Evolutionary conservation across 768 basidiomycete genomes (phyloP), one percentile per base, ranked within the genome.

Genomic region (Polyporus arcularius): DNA sequence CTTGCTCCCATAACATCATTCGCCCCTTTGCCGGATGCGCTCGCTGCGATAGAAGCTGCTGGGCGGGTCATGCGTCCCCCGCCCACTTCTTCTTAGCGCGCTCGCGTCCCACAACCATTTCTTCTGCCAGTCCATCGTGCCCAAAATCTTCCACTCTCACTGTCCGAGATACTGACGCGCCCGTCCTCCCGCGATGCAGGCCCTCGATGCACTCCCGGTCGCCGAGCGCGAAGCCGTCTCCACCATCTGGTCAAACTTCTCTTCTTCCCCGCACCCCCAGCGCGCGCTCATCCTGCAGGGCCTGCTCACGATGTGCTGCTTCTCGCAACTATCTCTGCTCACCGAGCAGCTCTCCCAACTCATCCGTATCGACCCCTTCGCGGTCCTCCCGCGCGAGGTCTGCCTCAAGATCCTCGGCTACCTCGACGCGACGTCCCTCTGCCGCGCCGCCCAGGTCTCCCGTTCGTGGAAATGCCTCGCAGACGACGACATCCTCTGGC

Each of bases 291-390:
- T 98, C 71, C 89, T 99, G 51, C 93, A 92, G 68, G 97, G 97
- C 42, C 84, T 99, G 60, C 86, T 99, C 66, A 98, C 97, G 15
- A 98, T 99, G 94, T 98, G 96, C 74, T 98, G 97, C 76, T 98
- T 97, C 79, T 96, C 92, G 49, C 95, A 99, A 70, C 88, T 99
- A 31, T 98, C 97, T 30, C 90, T 98, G 52, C 88, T 99, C 60
- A 90, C 94, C 32, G 93, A 97, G 64, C 90, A 94, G 55, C 91
- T 98, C 61, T 80, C 87, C 38, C 88, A 92, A 65, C 88, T 98
- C 66, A 98, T 97, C 73, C 89, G 97, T 66, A 88, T 98, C 74
- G 97, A 99, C 73, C 97, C 96, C 10, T 94, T 98, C 75, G 77
- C 82, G 48, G 85, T 94, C 64, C 84, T 99, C 49, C 97, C 97